Percentiles rank a stretch among this genome's conserved stretches.
Evolutionary conservation across 352 stramenopile species (phyloP).

Genomic region (Blastocystis sp.): DNA sequence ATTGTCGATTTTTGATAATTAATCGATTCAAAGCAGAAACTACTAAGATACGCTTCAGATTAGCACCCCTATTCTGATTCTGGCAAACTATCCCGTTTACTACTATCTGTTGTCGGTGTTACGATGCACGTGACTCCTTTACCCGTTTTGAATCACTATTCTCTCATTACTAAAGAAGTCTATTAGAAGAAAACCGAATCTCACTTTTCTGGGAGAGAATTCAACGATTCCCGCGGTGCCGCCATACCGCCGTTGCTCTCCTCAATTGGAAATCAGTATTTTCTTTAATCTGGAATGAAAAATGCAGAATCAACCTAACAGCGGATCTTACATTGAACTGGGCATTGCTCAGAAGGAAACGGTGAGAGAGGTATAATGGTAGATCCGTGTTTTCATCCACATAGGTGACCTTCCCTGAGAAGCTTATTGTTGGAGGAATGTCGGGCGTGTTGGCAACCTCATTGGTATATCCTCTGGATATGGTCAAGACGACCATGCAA

Average conservation of each 20-base stretch:
- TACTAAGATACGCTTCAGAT: no score
- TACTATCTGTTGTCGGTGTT: neutral
- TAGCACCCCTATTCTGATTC: no score
- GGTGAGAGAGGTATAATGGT: no score
- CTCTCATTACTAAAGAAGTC: neutral
- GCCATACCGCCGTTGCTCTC: neutral
- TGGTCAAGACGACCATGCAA: slow-evolving; percentile 81
- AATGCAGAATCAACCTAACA: neutral
- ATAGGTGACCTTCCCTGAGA: slow-evolving; percentile 69
- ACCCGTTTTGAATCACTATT: neutral
- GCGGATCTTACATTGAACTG: neutral
- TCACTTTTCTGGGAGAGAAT: neutral
- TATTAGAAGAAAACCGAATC: neutral
- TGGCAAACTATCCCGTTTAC: no score
- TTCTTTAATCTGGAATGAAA: neutral
- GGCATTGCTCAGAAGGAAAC: neutral
- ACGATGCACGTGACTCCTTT: neutral
- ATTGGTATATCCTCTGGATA: slow-evolving; percentile 78
- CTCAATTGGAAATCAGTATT: neutral
- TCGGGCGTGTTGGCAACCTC: slow-evolving; percentile 72
- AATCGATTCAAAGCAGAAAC: no score
- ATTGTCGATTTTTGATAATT: no score
- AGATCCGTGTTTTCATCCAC: no score
- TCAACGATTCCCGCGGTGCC: neutral
- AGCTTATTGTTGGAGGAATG: slow-evolving; percentile 74